phyloP scores from a whole-genome alignment of 257 asterid species.

The Primulina huaijiensis region DNA sequence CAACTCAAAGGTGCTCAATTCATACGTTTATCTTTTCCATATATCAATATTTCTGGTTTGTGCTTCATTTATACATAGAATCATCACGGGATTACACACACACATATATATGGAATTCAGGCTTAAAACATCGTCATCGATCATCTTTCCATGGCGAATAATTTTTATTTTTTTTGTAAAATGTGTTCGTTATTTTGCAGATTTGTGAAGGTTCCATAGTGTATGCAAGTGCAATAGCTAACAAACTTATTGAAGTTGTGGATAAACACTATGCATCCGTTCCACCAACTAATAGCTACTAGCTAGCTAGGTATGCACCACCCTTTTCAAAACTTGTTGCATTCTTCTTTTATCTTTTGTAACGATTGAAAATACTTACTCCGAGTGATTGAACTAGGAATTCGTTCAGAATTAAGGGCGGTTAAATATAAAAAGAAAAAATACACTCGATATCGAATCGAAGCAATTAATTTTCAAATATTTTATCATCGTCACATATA shows the following conservation, averaged over 20 bases:
- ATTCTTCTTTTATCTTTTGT: background rate
- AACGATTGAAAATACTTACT: background rate
- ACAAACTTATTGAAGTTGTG: constrained; percentile 79
- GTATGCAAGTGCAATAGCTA: constrained; percentile 82
- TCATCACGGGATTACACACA: no score
- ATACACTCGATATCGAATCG: no score
- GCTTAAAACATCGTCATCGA: no score
- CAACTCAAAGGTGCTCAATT: constrained; percentile 66
- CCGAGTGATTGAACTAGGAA: background rate
- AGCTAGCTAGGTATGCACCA: constrained; percentile 26
- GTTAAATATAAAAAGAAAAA: no score
- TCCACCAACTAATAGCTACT: constrained; percentile 60
- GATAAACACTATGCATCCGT: constrained; percentile 68
- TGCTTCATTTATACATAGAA: background rate
- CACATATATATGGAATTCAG: no score
- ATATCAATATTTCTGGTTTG: background rate
- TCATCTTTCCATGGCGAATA: background rate
- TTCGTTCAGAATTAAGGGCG: no score
- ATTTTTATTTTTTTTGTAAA: background rate
- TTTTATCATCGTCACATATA: no score
- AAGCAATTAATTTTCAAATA: no score
- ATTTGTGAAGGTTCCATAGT: constrained; percentile 85
- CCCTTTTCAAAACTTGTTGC: background rate
- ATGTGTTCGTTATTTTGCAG: constrained; percentile 35
- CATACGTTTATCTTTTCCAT: background rate